Base-by-base conservation (phyloP, 2,329 filamentous ascomycete species). In the Stachybotrys chlorohalonatus region DNA sequence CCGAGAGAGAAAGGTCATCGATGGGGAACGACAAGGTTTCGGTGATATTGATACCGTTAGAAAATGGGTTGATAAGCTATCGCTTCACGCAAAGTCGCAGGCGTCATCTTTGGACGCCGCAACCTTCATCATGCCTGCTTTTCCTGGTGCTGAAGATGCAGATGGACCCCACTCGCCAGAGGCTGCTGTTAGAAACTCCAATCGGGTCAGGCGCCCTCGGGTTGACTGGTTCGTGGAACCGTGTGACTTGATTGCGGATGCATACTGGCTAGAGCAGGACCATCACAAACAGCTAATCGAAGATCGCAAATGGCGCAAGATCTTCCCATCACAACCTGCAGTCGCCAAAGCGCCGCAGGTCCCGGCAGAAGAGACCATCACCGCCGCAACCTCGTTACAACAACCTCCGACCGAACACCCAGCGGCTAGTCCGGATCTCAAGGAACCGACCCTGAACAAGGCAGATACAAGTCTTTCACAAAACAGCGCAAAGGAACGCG, bases 221-320 rank as follows among this genome's bases (percentile, higher is more conserved):
- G 84, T 91, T 30, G 91, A 95, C 64, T 97, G 94, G 94, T 80
- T 83, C 46, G 83, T 92, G 16, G 83, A 87, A 49, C 89, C 93
- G 0, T 85, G 89, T 54, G 92, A 97, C 66, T 80, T 96, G 68
- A 75, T 97, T 50, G 92, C 92, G 5, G 94, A 99, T 73, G 79
- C 87, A 1, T 90, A 92, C 64, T 99, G 94, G 94, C 73, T 95
- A 24, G 90, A 96, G 67, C 85, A 92, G 63, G 83, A 81, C 36
- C 77, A 86, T 55, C 91, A 96, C 69, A 95, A 92, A 67, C 79
- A 79, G 53, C 76, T 91, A 31, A 86, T 96, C 47, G 89, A 95
- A 65, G 88, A 96, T 68, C 83, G 85, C 13, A 76, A 89, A 63
- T 90, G 90, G 64, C 80, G 82, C 51, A 85, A 81, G 55, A 82